phyloP scores from a whole-genome alignment of 2,329 filamentous ascomycete species.

The Claviceps sp. region DNA sequence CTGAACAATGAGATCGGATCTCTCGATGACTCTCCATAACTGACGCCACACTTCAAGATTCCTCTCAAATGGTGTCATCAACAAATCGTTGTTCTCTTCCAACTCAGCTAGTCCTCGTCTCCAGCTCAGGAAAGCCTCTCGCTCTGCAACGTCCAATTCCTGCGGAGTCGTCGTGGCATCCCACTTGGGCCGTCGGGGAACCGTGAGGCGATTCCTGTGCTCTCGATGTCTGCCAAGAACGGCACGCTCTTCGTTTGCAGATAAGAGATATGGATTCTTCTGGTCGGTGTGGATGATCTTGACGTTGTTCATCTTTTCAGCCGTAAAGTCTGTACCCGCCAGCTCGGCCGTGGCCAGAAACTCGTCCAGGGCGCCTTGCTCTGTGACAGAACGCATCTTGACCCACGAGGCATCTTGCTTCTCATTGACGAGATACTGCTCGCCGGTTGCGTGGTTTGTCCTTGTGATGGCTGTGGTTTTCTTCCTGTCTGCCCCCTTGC shows the following conservation, averaged over 20 bases:
- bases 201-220: slow-evolving; percentile 68
- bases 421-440: slow-evolving; percentile 85
- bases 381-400: slow-evolving; percentile 97
- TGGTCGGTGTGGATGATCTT: slow-evolving; percentile 97
- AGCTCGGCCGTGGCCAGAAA: slow-evolving; percentile 92
- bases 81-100: slow-evolving; percentile 82
- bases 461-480: slow-evolving; percentile 47
- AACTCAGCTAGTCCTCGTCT: slow-evolving; percentile 80
- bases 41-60: slow-evolving; percentile 98
- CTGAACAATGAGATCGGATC: slow-evolving; percentile 89
- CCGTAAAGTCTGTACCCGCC: slow-evolving; percentile 96
- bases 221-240: slow-evolving; percentile 69
- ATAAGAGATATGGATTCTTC: slow-evolving; percentile 86
- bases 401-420: slow-evolving; percentile 90
- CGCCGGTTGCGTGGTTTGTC: slow-evolving; percentile 67
- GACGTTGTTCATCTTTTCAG: slow-evolving; percentile 97
- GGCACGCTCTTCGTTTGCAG: slow-evolving; percentile 67
- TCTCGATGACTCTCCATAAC: slow-evolving; percentile 93
- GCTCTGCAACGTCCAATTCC: slow-evolving; percentile 67
- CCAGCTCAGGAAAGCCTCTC: slow-evolving; percentile 75
- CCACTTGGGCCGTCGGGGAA: slow-evolving; percentile 84
- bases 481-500: slow-evolving; percentile 73
- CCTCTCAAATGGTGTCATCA: slow-evolving; percentile 96
- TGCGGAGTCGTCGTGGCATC: slow-evolving; percentile 71
- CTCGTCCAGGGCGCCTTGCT: slow-evolving; percentile 92